These are phyloP conservation scores for Desmodesmus armatus DNA, from an alignment of 139 green algal genomes.

Conservation along the genomic window DNA sequence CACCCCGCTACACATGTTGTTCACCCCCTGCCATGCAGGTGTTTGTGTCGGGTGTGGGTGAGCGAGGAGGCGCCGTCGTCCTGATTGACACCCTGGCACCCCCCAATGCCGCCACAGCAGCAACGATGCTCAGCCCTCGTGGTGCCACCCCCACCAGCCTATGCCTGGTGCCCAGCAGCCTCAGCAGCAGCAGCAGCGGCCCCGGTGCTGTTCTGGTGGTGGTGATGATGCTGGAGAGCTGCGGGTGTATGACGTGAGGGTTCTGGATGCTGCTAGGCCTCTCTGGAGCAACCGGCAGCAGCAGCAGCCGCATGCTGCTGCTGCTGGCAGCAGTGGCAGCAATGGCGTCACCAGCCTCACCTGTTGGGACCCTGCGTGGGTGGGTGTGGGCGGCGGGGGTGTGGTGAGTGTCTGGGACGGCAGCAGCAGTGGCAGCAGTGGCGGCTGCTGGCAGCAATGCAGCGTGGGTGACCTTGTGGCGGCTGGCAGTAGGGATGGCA, in stretches of 20 bases:
- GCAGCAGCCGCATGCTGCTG: neutral
- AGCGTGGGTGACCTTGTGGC: slow-evolving; percentile 52
- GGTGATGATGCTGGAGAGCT: slow-evolving; percentile 72
- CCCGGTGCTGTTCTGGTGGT: slow-evolving; percentile 72
- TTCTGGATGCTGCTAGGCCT: slow-evolving; percentile 57
- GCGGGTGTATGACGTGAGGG: slow-evolving; percentile 72
- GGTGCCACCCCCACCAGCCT: slow-evolving; percentile 40
- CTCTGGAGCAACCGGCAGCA: slow-evolving; percentile 31
- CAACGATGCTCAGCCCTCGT: slow-evolving; percentile 52
- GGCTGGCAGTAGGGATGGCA: slow-evolving; percentile 62
- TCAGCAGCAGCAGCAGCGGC: neutral
- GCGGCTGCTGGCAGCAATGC: neutral
- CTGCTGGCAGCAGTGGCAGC: neutral
- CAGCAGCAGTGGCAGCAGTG: neutral
- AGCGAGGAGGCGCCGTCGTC: slow-evolving; percentile 63
- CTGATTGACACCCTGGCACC: slow-evolving; percentile 78
- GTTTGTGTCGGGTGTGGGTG: slow-evolving; percentile 67
- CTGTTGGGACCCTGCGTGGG: slow-evolving; percentile 15
- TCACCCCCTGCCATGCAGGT: too few species aligned
- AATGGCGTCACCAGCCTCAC: neutral
- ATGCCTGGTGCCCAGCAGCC: slow-evolving; percentile 46
- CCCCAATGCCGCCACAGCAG: slow-evolving; percentile 48
- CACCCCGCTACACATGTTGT: neutral
- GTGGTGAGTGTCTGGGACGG: neutral
- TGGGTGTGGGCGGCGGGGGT: neutral